Conservation (phyloP, 1,139 yeast species). For the Saccharomyces pastorianus region DNA sequence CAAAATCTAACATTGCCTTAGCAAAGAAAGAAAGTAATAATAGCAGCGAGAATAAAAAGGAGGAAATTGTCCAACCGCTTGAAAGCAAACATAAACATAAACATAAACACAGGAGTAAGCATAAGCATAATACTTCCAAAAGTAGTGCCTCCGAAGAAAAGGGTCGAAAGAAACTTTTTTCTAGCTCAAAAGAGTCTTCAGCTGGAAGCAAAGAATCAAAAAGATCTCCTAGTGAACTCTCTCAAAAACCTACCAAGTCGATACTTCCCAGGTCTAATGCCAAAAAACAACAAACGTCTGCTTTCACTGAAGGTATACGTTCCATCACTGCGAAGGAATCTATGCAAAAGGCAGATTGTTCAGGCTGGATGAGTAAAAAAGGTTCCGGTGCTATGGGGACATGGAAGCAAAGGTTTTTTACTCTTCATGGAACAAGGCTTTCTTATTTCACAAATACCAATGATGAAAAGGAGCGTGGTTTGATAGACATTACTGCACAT, state of each 20-base stretch:
- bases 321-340: slow-evolving; percentile 70
- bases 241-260: neutral
- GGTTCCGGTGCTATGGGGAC: slow-evolving; percentile 75
- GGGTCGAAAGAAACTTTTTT: neutral
- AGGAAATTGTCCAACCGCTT: neutral
- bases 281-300: slow-evolving; percentile 66
- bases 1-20: neutral
- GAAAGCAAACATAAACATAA: neutral
- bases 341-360: slow-evolving; percentile 59
- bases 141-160: neutral
- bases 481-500: slow-evolving; percentile 93
- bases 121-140: neutral
- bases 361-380: slow-evolving; percentile 95
- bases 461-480: slow-evolving; percentile 79
- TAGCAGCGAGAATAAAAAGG: neutral
- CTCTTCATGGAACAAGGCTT: slow-evolving; percentile 84
- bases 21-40: neutral
- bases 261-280: slow-evolving; percentile 4
- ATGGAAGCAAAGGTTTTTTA: slow-evolving; percentile 87
- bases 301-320: slow-evolving; percentile 88
- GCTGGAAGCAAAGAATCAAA: neutral
- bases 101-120: neutral
- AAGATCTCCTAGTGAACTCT: neutral
- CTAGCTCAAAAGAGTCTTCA: neutral
- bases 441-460: slow-evolving; percentile 74